Evolutionary conservation across 495 filamentous ascomycete species (phyloP), one percentile per base, ranked within the genome.

Genomic region (Penicillium psychrofluorescens): DNA sequence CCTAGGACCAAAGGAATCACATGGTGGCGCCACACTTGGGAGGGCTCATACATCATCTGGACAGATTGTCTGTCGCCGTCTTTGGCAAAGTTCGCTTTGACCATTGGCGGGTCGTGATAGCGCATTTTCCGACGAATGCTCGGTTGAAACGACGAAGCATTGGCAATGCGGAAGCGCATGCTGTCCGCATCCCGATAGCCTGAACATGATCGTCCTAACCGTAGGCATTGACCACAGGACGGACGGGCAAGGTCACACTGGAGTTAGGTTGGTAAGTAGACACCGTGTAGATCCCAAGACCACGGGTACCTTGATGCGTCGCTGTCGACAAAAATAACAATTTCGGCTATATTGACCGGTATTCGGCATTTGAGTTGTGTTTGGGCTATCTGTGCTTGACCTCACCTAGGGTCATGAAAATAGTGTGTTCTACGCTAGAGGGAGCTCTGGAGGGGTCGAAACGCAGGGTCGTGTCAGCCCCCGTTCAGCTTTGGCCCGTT

Each of bases 1-100:
- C 42, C 32, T 15, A 48, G 45, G 38, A 42, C 45, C 45, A 48
- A 48, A 35, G 45, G 45, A 42, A 48, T 48, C 45, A 48, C 45
- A 41, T 48, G 38, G 31, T 42, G 34, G 33, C 34, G 42, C 45
- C 33, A 42, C 32, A 48, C 45, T 11, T 36, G 45, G 33, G 39
- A 31, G 10, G 38, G 45, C 35, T 48, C 45, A 22, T 36, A 42
- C 36, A 48, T 32, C 8, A 48, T 48, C 34, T 42, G 45, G 15
- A 41, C 15, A 42, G 29, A 42, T 6, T 14, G 27, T 22, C 31
- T 37, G 11, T 30, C 33, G 35, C 42, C 13, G 12, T 38, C 4
- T 32, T 38, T 33, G 42, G 34, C 28, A 2, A 13, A 36, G 39
- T 48, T 39, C 27, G 12, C 22, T 48, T 42, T 37, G 33, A 14